Evolutionary conservation across 2,329 filamentous ascomycete genomes (phyloP).

Genomic region (Aspergillus transmontanensis): DNA sequence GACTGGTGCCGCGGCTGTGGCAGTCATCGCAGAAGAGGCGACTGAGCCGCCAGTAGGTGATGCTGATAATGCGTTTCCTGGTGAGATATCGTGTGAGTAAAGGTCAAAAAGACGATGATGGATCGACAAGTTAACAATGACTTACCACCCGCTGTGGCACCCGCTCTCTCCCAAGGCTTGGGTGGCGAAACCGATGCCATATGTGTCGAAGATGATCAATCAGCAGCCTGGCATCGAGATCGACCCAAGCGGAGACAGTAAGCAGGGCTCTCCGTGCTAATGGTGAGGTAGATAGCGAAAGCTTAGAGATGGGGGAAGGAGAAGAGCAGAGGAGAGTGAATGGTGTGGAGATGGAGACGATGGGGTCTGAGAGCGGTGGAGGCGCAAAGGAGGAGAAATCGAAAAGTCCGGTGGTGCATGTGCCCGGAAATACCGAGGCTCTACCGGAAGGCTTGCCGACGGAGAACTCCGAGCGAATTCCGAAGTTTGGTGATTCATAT

Average conservation of each 20-base stretch:
- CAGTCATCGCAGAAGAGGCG: constrained; percentile 38
- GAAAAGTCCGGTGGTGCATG: constrained; percentile 18
- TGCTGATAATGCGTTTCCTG: constrained; percentile 32
- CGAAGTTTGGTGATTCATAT: neutral
- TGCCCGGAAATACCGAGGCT: constrained; percentile 25
- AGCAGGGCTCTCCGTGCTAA: constrained; percentile 2
- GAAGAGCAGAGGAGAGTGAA: constrained; percentile 12
- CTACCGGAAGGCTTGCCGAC: constrained; percentile 15
- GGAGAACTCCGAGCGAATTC: constrained; percentile 1
- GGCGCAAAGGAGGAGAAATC: constrained; percentile 13
- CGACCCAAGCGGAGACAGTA: constrained; percentile 12
- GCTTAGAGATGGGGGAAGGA: constrained; percentile 9
- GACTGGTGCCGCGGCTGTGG: constrained; percentile 39
- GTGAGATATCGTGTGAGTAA: constrained; percentile 3
- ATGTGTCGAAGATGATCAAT: constrained; percentile 24
- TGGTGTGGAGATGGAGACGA: constrained; percentile 16
- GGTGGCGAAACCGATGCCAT: constrained; percentile 77
- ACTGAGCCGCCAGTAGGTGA: constrained; percentile 26
- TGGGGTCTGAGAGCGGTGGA: constrained; percentile 20
- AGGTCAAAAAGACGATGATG: neutral
- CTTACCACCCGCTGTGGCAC: constrained; percentile 60
- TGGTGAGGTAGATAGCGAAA: constrained; percentile 4
- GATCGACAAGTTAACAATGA: constrained; percentile 21
- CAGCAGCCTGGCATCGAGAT: constrained; percentile 34
- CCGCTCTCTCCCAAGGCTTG: constrained; percentile 92